These are phyloP conservation scores for Venturia nashicola DNA, from an alignment of 2,329 filamentous ascomycete genomes.

Conservation along the genomic window DNA sequence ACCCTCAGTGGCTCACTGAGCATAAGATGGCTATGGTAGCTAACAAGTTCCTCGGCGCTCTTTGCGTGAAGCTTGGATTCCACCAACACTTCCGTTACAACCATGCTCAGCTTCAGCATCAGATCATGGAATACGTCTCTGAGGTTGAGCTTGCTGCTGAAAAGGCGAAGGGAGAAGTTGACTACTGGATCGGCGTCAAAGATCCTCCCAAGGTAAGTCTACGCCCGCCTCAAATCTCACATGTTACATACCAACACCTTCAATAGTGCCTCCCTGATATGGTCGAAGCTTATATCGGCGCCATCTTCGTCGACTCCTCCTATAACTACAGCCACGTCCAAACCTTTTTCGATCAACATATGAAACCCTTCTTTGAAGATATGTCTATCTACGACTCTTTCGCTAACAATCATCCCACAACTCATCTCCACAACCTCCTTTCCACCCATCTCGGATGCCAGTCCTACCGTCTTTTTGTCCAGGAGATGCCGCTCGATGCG, in stretches of 20 bases:
- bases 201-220: slow-evolving; percentile 50
- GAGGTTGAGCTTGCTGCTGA: slow-evolving; percentile 44
- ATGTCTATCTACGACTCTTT: slow-evolving; percentile 82
- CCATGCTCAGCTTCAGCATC: slow-evolving; percentile 36
- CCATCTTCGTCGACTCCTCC: slow-evolving; percentile 77
- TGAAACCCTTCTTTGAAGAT: slow-evolving; percentile 69
- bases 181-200: slow-evolving; percentile 57
- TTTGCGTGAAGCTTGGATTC: slow-evolving; percentile 68
- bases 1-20: slow-evolving; percentile 94
- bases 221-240: no score
- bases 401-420: slow-evolving; percentile 73
- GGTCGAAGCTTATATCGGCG: slow-evolving; percentile 78
- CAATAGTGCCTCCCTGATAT: slow-evolving; percentile 61
- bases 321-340: slow-evolving; percentile 67
- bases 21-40: slow-evolving; percentile 99
- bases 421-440: slow-evolving; percentile 54
- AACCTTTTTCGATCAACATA: slow-evolving; percentile 61
- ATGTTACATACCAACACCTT: slow-evolving; percentile 8
- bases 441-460: slow-evolving; percentile 53
- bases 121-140: slow-evolving; percentile 41
- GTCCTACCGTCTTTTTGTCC: slow-evolving; percentile 43
- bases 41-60: slow-evolving; percentile 80
- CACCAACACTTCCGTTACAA: slow-evolving; percentile 55
- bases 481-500: slow-evolving; percentile 38
- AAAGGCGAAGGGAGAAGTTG: slow-evolving; percentile 37